A percentile compares a stretch with the other conserved stretches of the same genome.
These are phyloP conservation scores for Plasmodium gonderi DNA, from an alignment of 169 alveolate species.

Conservation along the genomic window DNA sequence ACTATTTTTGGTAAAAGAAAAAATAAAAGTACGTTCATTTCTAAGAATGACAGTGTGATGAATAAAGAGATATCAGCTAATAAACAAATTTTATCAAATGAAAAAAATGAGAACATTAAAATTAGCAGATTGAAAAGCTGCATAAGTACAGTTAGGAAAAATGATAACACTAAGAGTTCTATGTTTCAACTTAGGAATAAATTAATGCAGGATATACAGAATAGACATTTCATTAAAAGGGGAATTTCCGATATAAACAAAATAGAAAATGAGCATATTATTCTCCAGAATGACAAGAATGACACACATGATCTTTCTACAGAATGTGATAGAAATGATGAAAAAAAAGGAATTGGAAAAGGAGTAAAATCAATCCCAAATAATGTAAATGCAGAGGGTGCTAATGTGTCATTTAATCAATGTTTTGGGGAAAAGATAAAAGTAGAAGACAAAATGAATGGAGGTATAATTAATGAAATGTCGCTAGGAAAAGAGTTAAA, in stretches of 20 bases:
- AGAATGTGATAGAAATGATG: not conserved
- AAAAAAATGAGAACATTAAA: not conserved
- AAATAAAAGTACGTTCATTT: not conserved
- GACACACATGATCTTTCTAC: not conserved
- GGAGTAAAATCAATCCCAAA: not conserved
- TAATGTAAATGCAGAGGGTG: not conserved
- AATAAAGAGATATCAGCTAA: not conserved
- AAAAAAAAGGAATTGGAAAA: not conserved
- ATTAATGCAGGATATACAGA: slow-evolving; percentile 33
- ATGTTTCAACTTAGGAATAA: slow-evolving; percentile 50
- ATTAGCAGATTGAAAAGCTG: slow-evolving; percentile 15
- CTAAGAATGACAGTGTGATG: not conserved
- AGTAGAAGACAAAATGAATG: not conserved
- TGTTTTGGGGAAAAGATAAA: not conserved
- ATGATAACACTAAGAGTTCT: slow-evolving; percentile 25
- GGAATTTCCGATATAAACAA: not conserved
- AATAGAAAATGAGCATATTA: not conserved
- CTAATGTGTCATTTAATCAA: not conserved
- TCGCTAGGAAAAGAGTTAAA: not conserved
- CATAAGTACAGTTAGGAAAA: slow-evolving; percentile 1
- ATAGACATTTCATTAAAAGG: slow-evolving; percentile 2
- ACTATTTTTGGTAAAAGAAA: slow-evolving; percentile 46
- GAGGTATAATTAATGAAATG: not conserved
- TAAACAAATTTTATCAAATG: not conserved
- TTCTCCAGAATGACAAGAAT: not conserved